Conservation (phyloP, 1,284 basidiomycete species). For the Fomitopsis palustris region DNA sequence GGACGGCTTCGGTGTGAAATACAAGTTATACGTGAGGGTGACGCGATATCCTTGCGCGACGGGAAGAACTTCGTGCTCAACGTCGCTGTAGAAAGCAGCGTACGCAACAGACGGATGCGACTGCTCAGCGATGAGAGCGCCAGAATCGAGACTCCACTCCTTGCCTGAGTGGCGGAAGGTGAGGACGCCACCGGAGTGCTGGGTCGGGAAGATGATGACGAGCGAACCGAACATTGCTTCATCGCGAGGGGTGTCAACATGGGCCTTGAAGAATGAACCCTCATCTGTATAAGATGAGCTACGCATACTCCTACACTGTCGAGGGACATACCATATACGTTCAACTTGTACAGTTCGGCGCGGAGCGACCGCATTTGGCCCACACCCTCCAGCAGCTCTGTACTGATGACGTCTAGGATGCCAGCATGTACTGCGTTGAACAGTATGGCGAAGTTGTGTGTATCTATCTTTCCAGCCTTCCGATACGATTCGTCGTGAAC, state of each 20-base stretch:
- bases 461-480: slow-evolving; percentile 26
- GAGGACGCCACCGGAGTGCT: slow-evolving; percentile 38
- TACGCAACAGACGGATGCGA: slow-evolving; percentile 26
- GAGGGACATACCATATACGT: slow-evolving; percentile 23
- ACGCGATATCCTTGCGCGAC: slow-evolving; percentile 39
- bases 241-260: slow-evolving; percentile 22
- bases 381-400: slow-evolving; percentile 20
- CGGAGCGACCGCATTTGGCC: slow-evolving; percentile 11
- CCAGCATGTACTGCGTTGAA: slow-evolving; percentile 24
- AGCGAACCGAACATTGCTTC: slow-evolving; percentile 38
- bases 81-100: slow-evolving; percentile 40
- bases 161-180: slow-evolving; percentile 29
- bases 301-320: too few relatives aligned
- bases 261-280: slow-evolving; percentile 25
- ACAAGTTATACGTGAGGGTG: slow-evolving; percentile 41
- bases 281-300: slow-evolving; percentile 2
- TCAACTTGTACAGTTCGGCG: slow-evolving; percentile 26
- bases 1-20: slow-evolving; percentile 12
- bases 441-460: slow-evolving; percentile 19
- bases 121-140: slow-evolving; percentile 13
- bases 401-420: slow-evolving; percentile 21
- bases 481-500: slow-evolving; percentile 24
- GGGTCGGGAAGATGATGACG: slow-evolving; percentile 37
- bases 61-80: slow-evolving; percentile 41
- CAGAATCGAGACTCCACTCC: slow-evolving; percentile 31